Conservation (phyloP, 345 rosid species). For the Clarkia xantiana region DNA sequence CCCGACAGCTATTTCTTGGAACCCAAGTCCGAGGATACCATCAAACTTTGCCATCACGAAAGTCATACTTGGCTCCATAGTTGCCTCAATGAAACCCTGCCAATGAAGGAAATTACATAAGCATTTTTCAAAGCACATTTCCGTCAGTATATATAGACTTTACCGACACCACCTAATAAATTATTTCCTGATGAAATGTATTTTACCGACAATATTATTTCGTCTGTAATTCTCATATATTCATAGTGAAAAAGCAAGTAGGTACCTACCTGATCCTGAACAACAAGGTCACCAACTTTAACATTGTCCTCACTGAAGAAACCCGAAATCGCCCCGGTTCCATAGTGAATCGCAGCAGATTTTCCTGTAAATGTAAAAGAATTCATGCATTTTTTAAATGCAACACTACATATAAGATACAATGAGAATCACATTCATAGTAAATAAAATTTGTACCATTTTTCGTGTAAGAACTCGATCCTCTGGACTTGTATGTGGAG, state of each 20-base stretch:
- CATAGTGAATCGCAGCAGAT: constrained; percentile 66
- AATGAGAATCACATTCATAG: background rate
- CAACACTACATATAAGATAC: background rate
- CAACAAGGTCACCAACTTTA: constrained; percentile 47
- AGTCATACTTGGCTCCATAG: constrained; percentile 70
- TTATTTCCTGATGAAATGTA: no score
- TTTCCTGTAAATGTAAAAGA: constrained; percentile 32
- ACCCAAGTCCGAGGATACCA: constrained; percentile 86
- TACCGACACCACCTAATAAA: no score
- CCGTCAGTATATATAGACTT: no score
- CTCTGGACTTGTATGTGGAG: constrained; percentile 60
- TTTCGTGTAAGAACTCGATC: constrained; percentile 52
- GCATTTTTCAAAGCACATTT: no score
- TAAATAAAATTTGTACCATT: constrained; percentile 31
- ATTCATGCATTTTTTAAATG: background rate
- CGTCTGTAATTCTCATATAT: no score
- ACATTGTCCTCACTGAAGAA: constrained; percentile 51
- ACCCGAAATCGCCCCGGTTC: constrained; percentile 56
- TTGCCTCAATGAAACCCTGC: constrained; percentile 89
- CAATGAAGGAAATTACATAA: background rate
- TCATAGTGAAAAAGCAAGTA: no score
- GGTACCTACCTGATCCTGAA: constrained; percentile 34
- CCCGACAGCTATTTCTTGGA: constrained; percentile 78
- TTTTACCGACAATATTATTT: no score
- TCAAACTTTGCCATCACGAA: constrained; percentile 88